Conservation (phyloP, 371 early-diverging fungal species). For the Nematocida sp. region DNA sequence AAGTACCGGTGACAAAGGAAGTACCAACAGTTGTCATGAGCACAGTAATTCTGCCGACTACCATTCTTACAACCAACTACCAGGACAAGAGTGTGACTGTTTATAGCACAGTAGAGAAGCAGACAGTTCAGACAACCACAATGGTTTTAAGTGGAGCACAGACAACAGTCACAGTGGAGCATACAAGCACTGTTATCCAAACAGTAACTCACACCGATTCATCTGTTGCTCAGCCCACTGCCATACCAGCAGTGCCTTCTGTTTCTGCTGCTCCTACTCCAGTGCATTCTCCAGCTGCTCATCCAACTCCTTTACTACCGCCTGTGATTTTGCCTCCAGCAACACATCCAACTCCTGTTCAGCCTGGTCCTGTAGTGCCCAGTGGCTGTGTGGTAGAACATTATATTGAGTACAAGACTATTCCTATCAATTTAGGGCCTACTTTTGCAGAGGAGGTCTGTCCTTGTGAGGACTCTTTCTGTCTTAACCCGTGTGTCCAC, state of each 20-base stretch:
- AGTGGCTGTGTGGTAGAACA: conserved; percentile 10
- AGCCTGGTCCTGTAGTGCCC: background rate
- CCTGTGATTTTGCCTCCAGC: background rate
- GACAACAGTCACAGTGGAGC: background rate
- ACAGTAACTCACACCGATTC: no score
- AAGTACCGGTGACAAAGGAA: no score
- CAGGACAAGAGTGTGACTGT: no score
- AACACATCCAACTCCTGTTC: background rate
- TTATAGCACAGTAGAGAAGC: no score
- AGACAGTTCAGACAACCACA: background rate
- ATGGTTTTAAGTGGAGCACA: no score
- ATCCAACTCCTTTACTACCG: conserved; percentile 2
- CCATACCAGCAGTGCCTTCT: background rate
- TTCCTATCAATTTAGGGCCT: conserved; percentile 34
- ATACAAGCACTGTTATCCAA: background rate
- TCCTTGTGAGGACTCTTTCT: conserved; percentile 46
- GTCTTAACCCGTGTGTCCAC: conserved; percentile 36
- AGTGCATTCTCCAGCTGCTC: no score
- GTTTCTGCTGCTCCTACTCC: background rate
- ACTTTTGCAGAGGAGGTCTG: conserved; percentile 44
- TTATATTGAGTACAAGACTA: conserved; percentile 35
- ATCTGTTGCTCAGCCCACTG: no score
- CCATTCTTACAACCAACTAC: no score
- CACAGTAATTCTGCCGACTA: no score
- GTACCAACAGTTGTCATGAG: no score